These are phyloP conservation scores for Primulina huaijiensis DNA, from an alignment of 257 asterid species.

Conservation along the genomic window DNA sequence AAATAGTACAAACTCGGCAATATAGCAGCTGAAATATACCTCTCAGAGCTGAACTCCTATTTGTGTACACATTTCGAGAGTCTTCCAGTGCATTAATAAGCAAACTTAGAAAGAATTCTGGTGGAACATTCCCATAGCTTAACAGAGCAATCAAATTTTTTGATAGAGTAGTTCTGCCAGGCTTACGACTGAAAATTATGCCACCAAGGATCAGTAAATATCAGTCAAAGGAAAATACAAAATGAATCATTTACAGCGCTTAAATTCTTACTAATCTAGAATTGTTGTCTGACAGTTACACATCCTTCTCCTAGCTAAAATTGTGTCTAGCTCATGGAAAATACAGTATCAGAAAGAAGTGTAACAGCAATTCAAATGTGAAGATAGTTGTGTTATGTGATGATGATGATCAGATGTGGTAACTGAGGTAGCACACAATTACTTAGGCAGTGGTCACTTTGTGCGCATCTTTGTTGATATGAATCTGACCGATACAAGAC, in stretches of 20 bases:
- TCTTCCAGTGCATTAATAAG: conserved; percentile 51
- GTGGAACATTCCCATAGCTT: conserved; percentile 72
- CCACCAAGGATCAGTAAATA: conserved; percentile 25
- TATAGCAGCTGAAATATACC: conserved; percentile 36
- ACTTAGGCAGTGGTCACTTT: not conserved
- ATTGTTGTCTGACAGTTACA: conserved; percentile 1
- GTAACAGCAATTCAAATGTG: not conserved
- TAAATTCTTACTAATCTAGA: conserved; percentile 3
- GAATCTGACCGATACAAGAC: no score
- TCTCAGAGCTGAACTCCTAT: conserved; percentile 56
- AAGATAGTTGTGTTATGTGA: not conserved
- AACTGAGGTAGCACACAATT: not conserved
- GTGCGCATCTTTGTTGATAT: not conserved
- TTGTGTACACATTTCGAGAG: conserved; percentile 41
- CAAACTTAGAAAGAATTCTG: conserved; percentile 49
- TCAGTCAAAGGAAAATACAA: conserved; percentile 12
- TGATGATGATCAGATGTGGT: not conserved
- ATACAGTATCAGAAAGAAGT: not conserved
- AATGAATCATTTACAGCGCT: conserved; percentile 1
- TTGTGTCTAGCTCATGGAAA: not conserved
- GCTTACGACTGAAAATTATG: conserved; percentile 54
- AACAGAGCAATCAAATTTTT: conserved; percentile 67
- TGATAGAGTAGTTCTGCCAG: conserved; percentile 51
- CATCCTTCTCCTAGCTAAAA: not conserved
- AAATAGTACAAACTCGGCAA: conserved; percentile 3